Evolutionary conservation across 1,139 yeast species (phyloP), one percentile per base, ranked within the genome.

Genomic region (Protomyces inundatus): DNA sequence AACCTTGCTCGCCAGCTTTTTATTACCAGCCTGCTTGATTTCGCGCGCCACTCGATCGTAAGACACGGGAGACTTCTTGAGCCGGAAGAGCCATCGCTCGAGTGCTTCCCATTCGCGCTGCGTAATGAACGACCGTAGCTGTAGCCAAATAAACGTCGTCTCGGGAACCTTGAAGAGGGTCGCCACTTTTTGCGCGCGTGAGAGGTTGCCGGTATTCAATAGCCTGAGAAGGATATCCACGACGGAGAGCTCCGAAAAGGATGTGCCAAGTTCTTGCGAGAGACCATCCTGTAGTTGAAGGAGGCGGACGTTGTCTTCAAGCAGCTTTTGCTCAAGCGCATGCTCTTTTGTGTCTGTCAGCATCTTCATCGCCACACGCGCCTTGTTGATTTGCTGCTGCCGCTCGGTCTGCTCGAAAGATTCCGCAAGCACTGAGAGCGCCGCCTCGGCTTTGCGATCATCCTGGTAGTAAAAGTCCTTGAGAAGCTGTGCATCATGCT

Each of bases 61-160:
- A 0, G 95, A 95, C 64, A 90, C 87, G 0, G 91, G 90, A 0
- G 95, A 82, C 69, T 82, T 84, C 64, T 80, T 79, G 7, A 80
- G 73, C 1, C 72, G 74, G 39, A 56, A 61, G 0, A 82, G 78
- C 70, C 82, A 79, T 48, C 77, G 75, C 67, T 76, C 82, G 45
- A 91, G 74, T 57, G 83, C 84, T 36, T 85, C 88, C 78, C 87
- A 88, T 59, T 85, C 84, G 6, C 81, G 78, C 1, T 79, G 71
- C 12, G 79, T 75, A 0, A 84, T 78, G 61, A 84, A 79, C 0
- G 82, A 81, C 32, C 82, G 81, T 30, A 90, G 73, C 33, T 85
- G 83, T 37, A 85, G 75, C 75, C 83, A 82, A 80, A 90, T 85
- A 67, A 80, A 82, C 67, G 88, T 87, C 66, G 81, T 83, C 6